A percentile compares a stretch with the other conserved stretches of the same genome.
Evolutionary conservation across 768 basidiomycete genomes (phyloP).

Genomic region (Mycena pura): DNA sequence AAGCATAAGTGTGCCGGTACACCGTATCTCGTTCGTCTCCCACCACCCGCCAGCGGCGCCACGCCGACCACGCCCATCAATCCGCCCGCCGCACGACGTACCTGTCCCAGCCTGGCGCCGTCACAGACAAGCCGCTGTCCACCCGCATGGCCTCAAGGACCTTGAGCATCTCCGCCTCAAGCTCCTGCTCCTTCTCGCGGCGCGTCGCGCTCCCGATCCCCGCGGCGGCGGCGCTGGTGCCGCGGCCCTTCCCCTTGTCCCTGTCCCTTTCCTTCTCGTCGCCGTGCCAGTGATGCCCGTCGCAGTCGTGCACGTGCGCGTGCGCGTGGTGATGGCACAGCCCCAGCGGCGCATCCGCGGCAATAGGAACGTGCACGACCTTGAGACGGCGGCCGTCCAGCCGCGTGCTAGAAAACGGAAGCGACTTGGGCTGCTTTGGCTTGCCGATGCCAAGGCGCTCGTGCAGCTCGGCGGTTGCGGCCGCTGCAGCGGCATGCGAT

Average conservation of each 20-base stretch:
- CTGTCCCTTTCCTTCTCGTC: conserved; percentile 20
- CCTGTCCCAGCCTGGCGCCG: conserved; percentile 71
- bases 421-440: conserved; percentile 50
- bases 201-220: conserved; percentile 36
- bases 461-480: conserved; percentile 25
- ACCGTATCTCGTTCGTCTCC: no score
- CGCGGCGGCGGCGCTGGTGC: conserved; percentile 27
- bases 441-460: conserved; percentile 46
- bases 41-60: background rate
- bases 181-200: conserved; percentile 35
- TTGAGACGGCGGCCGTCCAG: conserved; percentile 62
- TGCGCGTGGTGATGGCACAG: conserved; percentile 17
- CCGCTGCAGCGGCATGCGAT: conserved; percentile 16
- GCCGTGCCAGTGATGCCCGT: conserved; percentile 11
- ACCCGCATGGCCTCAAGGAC: conserved; percentile 24
- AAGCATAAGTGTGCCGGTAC: no score
- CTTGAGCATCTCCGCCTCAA: conserved; percentile 45
- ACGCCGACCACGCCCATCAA: conserved; percentile 6
- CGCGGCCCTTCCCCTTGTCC: conserved; percentile 39
- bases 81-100: conserved; percentile 57
- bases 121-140: conserved; percentile 35
- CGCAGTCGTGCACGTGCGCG: conserved; percentile 16
- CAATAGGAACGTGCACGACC: conserved; percentile 53
- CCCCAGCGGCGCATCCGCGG: conserved; percentile 18
- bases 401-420: conserved; percentile 59